Evolutionary conservation across 768 basidiomycete genomes (phyloP).

Genomic region (Phylloporus arenicola): DNA sequence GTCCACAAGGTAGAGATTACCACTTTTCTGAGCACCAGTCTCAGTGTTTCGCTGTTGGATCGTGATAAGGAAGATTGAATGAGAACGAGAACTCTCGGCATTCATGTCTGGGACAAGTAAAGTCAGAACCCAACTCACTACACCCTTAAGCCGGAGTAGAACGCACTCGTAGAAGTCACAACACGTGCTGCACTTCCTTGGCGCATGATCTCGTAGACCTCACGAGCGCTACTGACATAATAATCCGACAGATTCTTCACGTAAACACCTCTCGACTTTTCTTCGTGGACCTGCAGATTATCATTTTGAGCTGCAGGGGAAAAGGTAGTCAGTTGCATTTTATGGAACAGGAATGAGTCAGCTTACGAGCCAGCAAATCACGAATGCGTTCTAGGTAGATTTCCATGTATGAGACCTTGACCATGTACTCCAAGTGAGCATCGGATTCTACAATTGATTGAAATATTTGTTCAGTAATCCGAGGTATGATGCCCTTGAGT

Average conservation of each 20-base stretch:
- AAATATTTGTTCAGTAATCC: conserved; percentile 99
- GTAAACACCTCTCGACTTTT: conserved; percentile 95
- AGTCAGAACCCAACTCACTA: conserved; percentile 1
- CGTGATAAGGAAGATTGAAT: conserved; percentile 97
- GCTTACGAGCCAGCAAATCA: conserved; percentile 90
- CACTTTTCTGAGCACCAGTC: conserved; percentile 91
- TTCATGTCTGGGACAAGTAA: conserved; percentile 78
- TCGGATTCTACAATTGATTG: conserved; percentile 96
- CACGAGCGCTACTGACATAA: conserved; percentile 91
- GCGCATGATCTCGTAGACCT: conserved; percentile 99
- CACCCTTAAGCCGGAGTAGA: neutral
- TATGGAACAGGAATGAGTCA: neutral
- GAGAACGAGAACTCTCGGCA: conserved; percentile 96
- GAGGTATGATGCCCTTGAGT: conserved; percentile 92
- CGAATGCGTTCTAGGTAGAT: conserved; percentile 96
- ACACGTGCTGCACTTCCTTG: conserved; percentile 89
- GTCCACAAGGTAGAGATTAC: conserved; percentile 96
- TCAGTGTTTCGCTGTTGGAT: conserved; percentile 97
- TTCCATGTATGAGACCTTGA: conserved; percentile 99
- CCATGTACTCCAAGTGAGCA: conserved; percentile 92
- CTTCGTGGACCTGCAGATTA: conserved; percentile 97
- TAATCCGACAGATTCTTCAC: conserved; percentile 97
- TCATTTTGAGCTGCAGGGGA: conserved; percentile 79
- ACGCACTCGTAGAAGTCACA: conserved; percentile 89
- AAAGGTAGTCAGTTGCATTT: conserved; percentile 3